These are phyloP conservation scores for Lichtheimia corymbifera DNA, from an alignment of 371 early-diverging fungal genomes.

Conservation along the genomic window DNA sequence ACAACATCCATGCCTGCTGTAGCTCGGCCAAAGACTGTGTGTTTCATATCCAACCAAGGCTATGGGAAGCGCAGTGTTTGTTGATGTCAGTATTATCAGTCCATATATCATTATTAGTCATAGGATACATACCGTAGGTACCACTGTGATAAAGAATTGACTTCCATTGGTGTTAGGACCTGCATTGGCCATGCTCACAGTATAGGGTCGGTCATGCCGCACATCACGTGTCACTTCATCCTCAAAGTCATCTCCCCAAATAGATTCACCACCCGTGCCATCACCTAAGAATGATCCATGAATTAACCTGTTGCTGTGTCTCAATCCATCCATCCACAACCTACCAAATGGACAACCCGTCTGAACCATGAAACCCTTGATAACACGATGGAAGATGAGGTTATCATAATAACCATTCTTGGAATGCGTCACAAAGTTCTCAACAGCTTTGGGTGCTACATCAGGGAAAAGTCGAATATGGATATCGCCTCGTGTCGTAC, in stretches of 20 bases:
- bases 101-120: background rate
- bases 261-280: constrained; percentile 96
- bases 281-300: constrained; percentile 39
- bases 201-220: constrained; percentile 87
- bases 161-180: constrained; percentile 93
- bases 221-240: constrained; percentile 89
- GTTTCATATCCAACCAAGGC: constrained; percentile 96
- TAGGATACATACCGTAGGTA: constrained; percentile 64
- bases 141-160: constrained; percentile 99
- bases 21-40: constrained; percentile 96
- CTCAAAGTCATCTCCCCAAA: constrained; percentile 94
- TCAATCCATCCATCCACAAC: background rate
- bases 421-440: constrained; percentile 85
- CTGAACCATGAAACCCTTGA: constrained; percentile 92
- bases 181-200: constrained; percentile 97
- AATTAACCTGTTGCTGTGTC: background rate
- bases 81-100: background rate
- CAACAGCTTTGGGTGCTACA: constrained; percentile 90
- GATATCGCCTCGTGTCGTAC: constrained; percentile 88
- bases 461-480: constrained; percentile 83
- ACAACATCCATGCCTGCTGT: constrained; percentile 95
- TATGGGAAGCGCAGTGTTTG: constrained; percentile 20
- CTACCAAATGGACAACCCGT: constrained; percentile 80
- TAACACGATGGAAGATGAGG: constrained; percentile 88
- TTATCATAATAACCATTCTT: constrained; percentile 78